phyloP scores from a whole-genome alignment of 2,329 filamentous ascomycete species.

The Phialocephala sp. region DNA sequence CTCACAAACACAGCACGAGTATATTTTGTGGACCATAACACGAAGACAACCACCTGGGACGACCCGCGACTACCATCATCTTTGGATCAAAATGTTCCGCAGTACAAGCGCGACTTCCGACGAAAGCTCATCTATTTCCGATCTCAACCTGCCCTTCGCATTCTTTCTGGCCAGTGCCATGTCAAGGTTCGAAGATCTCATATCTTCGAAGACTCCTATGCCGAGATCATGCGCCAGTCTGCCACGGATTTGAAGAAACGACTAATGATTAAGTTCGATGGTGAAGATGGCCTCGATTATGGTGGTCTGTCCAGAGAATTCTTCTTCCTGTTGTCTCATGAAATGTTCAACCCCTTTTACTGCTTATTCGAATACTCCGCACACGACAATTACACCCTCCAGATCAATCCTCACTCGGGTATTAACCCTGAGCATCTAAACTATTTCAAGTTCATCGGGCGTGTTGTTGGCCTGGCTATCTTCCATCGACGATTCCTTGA shows the following conservation, averaged over 20 bases:
- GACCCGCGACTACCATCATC: constrained; percentile 94
- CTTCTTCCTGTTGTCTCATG: constrained; percentile 98
- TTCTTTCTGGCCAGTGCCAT: constrained; percentile 94
- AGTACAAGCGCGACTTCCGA: constrained; percentile 99
- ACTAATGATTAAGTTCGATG: constrained; percentile 99
- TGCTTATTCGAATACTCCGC: constrained; percentile 99
- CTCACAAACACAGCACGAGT: constrained; percentile 97
- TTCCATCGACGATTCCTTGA: constrained; percentile 98
- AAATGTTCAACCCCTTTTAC: constrained; percentile 99
- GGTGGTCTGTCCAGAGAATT: constrained; percentile 98
- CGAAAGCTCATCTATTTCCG: constrained; percentile 99
- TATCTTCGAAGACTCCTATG: constrained; percentile 98
- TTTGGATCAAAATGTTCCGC: constrained; percentile 95
- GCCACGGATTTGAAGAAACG: constrained; percentile 97
- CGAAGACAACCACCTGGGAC: constrained; percentile 99
- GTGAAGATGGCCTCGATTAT: constrained; percentile 97
- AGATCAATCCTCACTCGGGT: constrained; percentile 98
- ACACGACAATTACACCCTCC: constrained; percentile 99
- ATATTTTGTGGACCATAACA: constrained; percentile 99
- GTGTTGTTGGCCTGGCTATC: constrained; percentile 94
- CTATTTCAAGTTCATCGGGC: constrained; percentile 99
- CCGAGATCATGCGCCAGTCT: constrained; percentile 96
- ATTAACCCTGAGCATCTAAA: constrained; percentile 99
- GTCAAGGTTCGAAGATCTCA: constrained; percentile 96
- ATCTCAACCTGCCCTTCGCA: constrained; percentile 94